These are phyloP conservation scores for Beauveria pseudobassiana DNA, from an alignment of 2,329 filamentous ascomycete species.

Conservation along the genomic window DNA sequence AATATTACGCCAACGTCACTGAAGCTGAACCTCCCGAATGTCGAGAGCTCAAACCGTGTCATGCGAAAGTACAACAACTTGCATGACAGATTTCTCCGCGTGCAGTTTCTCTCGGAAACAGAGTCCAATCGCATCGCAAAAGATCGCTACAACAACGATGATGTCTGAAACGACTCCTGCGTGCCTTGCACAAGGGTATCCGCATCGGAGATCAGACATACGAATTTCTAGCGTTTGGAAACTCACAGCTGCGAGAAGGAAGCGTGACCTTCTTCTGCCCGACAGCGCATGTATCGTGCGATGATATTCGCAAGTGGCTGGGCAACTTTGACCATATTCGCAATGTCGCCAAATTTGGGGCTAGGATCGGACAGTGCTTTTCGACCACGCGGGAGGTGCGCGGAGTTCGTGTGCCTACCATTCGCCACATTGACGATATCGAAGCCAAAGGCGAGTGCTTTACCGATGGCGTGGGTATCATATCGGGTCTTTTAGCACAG, in stretches of 20 bases:
- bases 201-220: conserved; percentile 73
- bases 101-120: conserved; percentile 84
- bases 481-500: conserved; percentile 70
- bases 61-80: conserved; percentile 62
- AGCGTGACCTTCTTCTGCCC: conserved; percentile 90
- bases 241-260: conserved; percentile 88
- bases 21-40: conserved; percentile 65
- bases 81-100: conserved; percentile 75
- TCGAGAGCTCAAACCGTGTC: conserved; percentile 85
- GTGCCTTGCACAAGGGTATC: conserved; percentile 70
- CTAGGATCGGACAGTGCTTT: conserved; percentile 88
- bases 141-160: conserved; percentile 51
- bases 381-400: conserved; percentile 78
- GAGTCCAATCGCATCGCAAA: conserved; percentile 47
- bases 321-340: conserved; percentile 75
- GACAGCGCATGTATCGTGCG: conserved; percentile 56
- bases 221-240: conserved; percentile 88
- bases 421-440: conserved; percentile 62
- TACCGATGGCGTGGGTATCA: conserved; percentile 87
- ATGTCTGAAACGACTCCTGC: conserved; percentile 68
- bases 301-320: conserved; percentile 78
- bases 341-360: conserved; percentile 81
- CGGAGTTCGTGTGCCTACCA: conserved; percentile 51
- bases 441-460: conserved; percentile 63
- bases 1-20: conserved; percentile 79